A percentile compares a stretch with the other conserved stretches of the same genome.
phyloP scores from a whole-genome alignment of 179 eudicot species.

The Sideroxylon spinosum region DNA sequence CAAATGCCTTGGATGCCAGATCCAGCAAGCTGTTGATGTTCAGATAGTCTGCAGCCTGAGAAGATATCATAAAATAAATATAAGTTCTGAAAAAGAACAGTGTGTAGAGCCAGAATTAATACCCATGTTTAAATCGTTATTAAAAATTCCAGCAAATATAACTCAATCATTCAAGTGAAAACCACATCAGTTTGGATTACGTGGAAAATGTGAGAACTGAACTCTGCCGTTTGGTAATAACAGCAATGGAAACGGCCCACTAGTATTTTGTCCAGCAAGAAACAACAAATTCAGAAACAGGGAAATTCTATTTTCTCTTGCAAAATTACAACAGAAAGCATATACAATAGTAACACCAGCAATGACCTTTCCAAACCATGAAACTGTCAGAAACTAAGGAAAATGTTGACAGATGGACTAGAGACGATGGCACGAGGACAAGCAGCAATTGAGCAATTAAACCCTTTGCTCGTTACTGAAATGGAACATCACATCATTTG shows the following conservation, averaged over 20 bases:
- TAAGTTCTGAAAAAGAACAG: not conserved
- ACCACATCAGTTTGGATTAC: not conserved
- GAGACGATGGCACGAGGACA: not conserved
- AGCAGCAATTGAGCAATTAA: too few relatives aligned
- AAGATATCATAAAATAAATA: not conserved
- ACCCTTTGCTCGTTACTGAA: not conserved
- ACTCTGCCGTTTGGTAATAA: not conserved
- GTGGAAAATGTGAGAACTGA: not conserved
- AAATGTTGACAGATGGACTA: not conserved
- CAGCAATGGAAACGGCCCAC: not conserved
- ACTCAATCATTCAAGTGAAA: not conserved
- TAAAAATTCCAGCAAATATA: too few relatives aligned
- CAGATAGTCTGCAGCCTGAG: conserved; percentile 14
- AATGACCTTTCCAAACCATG: too few relatives aligned
- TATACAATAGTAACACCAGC: too few relatives aligned
- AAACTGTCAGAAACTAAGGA: too few relatives aligned
- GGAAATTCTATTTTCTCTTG: not conserved
- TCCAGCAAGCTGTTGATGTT: conserved; percentile 17
- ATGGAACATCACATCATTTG: too few relatives aligned
- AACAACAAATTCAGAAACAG: not conserved
- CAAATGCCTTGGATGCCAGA: conserved; percentile 13
- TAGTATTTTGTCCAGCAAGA: not conserved
- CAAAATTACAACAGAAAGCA: not conserved
- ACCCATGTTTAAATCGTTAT: not conserved
- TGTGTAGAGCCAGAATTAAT: not conserved